Evolutionary conservation across 2,329 filamentous ascomycete species (phyloP).

Genomic region (Emergomyces orientalis): DNA sequence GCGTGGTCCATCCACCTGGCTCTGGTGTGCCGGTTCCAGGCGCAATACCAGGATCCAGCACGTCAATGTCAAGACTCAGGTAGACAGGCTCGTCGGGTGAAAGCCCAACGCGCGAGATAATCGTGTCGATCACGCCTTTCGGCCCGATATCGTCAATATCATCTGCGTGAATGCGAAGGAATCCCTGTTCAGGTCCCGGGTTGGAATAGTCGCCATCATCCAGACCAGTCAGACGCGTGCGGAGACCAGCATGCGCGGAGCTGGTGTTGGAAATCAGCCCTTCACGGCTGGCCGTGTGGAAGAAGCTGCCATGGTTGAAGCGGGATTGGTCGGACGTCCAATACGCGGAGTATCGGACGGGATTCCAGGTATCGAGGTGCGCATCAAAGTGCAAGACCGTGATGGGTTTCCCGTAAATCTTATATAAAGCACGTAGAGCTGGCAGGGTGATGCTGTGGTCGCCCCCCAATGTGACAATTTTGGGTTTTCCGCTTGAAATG

Average conservation of each 20-base stretch:
- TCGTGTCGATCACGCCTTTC: slow-evolving; percentile 58
- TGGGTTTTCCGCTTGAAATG: slow-evolving; percentile 34
- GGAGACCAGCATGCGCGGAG: slow-evolving; percentile 72
- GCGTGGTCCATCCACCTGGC: slow-evolving; percentile 81
- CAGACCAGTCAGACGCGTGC: slow-evolving; percentile 61
- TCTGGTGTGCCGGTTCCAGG: slow-evolving; percentile 83
- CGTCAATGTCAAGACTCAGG: slow-evolving; percentile 71
- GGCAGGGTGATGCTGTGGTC: slow-evolving; percentile 64
- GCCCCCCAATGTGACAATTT: slow-evolving; percentile 61
- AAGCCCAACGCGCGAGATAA: slow-evolving; percentile 59
- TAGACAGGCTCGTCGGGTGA: slow-evolving; percentile 66
- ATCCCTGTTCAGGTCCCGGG: slow-evolving; percentile 62
- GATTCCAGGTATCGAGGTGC: slow-evolving; percentile 80
- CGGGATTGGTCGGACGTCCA: slow-evolving; percentile 63
- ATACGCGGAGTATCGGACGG: slow-evolving; percentile 62
- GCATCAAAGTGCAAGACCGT: slow-evolving; percentile 68
- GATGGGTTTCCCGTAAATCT: slow-evolving; percentile 53
- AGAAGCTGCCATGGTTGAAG: slow-evolving; percentile 87
- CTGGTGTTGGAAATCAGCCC: slow-evolving; percentile 65
- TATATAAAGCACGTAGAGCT: slow-evolving; percentile 56
- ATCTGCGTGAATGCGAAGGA: slow-evolving; percentile 69
- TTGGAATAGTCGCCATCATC: slow-evolving; percentile 61
- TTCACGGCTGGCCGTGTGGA: slow-evolving; percentile 77
- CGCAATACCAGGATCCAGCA: slow-evolving; percentile 59
- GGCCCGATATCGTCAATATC: slow-evolving; percentile 78